Evolutionary conservation across 148 eudicot genomes (phyloP).

Genomic region (Pharnaceum exiguum): DNA sequence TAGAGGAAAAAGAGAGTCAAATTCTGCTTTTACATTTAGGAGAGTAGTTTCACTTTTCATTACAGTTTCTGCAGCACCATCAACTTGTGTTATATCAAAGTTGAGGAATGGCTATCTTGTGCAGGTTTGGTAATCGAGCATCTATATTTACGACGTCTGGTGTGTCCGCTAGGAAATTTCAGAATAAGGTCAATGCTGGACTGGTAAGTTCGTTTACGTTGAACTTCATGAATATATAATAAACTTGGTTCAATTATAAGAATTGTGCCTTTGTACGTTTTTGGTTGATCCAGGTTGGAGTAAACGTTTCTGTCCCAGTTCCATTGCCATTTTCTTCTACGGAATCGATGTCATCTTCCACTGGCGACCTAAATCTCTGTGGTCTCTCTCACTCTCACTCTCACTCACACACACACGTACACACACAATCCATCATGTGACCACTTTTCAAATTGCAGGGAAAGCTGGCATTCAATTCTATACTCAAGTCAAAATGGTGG

Average conservation of each 20-base stretch:
- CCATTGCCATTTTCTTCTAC: constrained; percentile 34
- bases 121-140: constrained; percentile 32
- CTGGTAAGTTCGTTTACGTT: constrained; percentile 21
- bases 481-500: constrained; percentile 33
- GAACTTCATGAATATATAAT: neutral
- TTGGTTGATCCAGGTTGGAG: constrained; percentile 31
- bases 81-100: neutral
- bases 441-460: constrained; percentile 20
- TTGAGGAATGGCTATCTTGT: neutral
- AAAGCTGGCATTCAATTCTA: constrained; percentile 40
- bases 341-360: constrained; percentile 21
- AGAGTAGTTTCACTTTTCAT: too few species aligned
- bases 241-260: neutral
- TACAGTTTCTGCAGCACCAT: too few species aligned
- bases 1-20: neutral
- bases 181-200: constrained; percentile 37
- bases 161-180: constrained; percentile 31
- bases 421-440: neutral
- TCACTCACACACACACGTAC: constrained; percentile 2
- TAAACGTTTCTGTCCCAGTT: constrained; percentile 35
- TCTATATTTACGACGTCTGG: constrained; percentile 40
- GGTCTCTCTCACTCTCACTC: constrained; percentile 13
- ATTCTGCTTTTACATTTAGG: neutral
- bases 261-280: constrained; percentile 8
- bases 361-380: constrained; percentile 24